Evolutionary conservation across 2,329 filamentous ascomycete genomes (phyloP).

Genomic region (Claviceps pazoutovae): DNA sequence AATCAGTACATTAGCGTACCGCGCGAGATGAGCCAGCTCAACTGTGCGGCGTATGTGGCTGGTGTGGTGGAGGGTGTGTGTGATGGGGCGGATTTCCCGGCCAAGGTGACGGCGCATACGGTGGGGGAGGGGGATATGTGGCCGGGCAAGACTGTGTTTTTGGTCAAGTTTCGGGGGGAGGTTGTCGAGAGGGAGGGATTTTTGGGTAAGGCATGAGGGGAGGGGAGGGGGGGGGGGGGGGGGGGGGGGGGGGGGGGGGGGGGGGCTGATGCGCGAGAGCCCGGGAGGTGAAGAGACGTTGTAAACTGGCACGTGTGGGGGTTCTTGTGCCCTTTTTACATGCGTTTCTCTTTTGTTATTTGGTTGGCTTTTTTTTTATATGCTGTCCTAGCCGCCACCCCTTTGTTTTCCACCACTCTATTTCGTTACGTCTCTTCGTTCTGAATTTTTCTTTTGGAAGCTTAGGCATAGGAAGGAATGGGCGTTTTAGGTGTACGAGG

Average conservation of each 20-base stretch:
- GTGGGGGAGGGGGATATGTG: slow-evolving; percentile 68
- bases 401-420: neutral
- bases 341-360: too few relatives aligned
- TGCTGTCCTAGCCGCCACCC: too few relatives aligned
- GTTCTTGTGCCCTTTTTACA: too few relatives aligned
- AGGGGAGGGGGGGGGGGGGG: too few relatives aligned
- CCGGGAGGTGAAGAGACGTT: too few relatives aligned
- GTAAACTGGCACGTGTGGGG: too few relatives aligned
- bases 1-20: slow-evolving; percentile 90
- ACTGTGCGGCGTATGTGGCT: slow-evolving; percentile 90
- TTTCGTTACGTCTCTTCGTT: neutral
- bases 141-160: slow-evolving; percentile 90
- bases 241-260: neutral
- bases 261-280: neutral
- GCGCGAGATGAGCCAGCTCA: slow-evolving; percentile 89
- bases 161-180: slow-evolving; percentile 83
- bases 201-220: slow-evolving; percentile 38
- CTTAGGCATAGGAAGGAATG: neutral
- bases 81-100: slow-evolving; percentile 81
- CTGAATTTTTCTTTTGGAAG: neutral
- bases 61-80: slow-evolving; percentile 93
- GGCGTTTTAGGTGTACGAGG: neutral
- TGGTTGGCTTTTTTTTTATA: neutral
- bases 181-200: slow-evolving; percentile 86
- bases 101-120: slow-evolving; percentile 79